Base-by-base conservation (phyloP, 2,329 filamentous ascomycete species). In the Fusarium sp. region DNA sequence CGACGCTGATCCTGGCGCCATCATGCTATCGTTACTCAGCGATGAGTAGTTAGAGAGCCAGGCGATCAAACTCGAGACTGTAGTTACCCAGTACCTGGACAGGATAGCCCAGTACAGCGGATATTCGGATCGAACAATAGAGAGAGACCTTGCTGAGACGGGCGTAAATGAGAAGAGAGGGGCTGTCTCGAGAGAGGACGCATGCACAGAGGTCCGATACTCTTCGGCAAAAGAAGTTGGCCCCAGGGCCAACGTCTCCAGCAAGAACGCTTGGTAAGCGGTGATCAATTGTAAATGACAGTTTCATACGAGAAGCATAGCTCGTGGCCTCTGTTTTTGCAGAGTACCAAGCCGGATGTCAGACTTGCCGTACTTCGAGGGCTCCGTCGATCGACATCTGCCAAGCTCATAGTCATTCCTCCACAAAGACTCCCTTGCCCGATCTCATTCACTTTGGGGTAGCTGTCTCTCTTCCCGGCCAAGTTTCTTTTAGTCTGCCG, bases 261-360 rank as follows among this genome's bases (percentile, higher is more conserved):
- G 18, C 13, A 51, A 24, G 26, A 51, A 51, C 28, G 56, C 57
- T 57, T 58, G 49, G 62, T 53, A 53, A 67, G 34, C n/a, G 26
- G 26, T 50, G 38, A 52, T 45, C n/a, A 44, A 24, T 53, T 26
- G 43, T 39, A 34, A 28, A n/a, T 18, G 24, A 49, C 42, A 59
- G 52, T 59, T 39, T 55, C 43, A 48, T 24, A 42, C 55, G 46
- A 55, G 50, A 33, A 46, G 15, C 20, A 46, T 22, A 42, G 18
- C 44, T 31, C 15, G 48, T 45, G 38, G 31, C 38, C 40, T 54
- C 52, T 42, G 44, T 13, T 18, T 24, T 52, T 45, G 50, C 17
- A n/a, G 51, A 57, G 49, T 48, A 71, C 69, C 69, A 72, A 71
- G 69, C 69, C 69, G 69, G 69, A 72, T 62, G 55, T 15, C 39